Evolutionary conservation across 352 stramenopile genomes (phyloP).

Genomic region (Phytopythium cucurbitacearum): DNA sequence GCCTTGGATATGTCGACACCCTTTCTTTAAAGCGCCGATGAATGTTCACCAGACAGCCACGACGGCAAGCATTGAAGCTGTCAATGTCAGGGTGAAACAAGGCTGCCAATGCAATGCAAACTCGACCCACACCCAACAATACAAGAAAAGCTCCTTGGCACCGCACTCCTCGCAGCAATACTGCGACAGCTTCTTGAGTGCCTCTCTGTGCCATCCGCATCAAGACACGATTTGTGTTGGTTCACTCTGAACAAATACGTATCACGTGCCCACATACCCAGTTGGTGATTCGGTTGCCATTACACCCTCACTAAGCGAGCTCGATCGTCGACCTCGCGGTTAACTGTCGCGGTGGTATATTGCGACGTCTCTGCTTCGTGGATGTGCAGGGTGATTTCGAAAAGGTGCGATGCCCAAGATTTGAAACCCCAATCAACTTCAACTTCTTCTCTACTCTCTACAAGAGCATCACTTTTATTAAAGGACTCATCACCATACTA

Average conservation of each 20-base stretch:
- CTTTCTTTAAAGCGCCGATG: constrained; percentile 36
- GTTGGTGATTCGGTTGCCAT: constrained; percentile 1
- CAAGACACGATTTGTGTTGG: neutral
- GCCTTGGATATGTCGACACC: constrained; percentile 62
- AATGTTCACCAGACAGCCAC: neutral
- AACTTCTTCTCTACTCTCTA: too few relatives aligned
- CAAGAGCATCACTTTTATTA: too few relatives aligned
- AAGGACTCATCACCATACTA: too few relatives aligned
- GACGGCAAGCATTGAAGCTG: constrained; percentile 3
- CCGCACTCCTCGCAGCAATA: constrained; percentile 59
- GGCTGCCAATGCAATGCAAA: neutral
- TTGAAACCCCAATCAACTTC: too few relatives aligned
- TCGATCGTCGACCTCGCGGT: neutral
- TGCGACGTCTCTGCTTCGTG: too few relatives aligned
- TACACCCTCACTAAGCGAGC: neutral
- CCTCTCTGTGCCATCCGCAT: constrained; percentile 12
- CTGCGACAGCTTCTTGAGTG: constrained; percentile 48
- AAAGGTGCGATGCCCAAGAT: too few relatives aligned
- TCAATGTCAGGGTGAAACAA: constrained; percentile 2
- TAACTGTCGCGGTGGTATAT: neutral
- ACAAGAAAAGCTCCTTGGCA: constrained; percentile 56
- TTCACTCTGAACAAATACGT: neutral
- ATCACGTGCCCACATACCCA: neutral
- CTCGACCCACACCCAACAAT: constrained; percentile 43
- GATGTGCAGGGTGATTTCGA: too few relatives aligned